Percentiles rank a stretch among this genome's conserved stretches.
Conservation (phyloP, 1,139 yeast species). For the Suhomyces yuchorum region DNA sequence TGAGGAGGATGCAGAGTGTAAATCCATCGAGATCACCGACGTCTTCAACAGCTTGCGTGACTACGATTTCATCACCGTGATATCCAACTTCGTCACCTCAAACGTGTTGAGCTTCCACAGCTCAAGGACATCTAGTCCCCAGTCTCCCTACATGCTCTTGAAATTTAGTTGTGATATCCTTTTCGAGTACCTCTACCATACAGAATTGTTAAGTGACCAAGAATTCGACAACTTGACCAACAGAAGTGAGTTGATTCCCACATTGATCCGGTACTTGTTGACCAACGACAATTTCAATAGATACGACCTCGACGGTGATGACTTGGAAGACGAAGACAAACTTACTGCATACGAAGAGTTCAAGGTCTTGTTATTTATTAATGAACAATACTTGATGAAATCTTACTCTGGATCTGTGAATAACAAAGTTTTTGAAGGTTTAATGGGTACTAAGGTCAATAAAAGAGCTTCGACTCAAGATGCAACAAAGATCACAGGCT, state of each 20-base stretch:
- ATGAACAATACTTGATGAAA: constrained; percentile 83
- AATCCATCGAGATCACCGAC: constrained; percentile 19
- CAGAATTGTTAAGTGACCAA: constrained; percentile 35
- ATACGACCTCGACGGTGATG: constrained; percentile 38
- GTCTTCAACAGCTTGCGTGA: constrained; percentile 36
- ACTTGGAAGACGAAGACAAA: constrained; percentile 60
- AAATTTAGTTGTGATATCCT: constrained; percentile 47
- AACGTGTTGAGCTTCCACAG: constrained; percentile 25
- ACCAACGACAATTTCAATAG: constrained; percentile 48
- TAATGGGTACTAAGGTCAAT: constrained; percentile 24
- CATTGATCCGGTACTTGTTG: constrained; percentile 55
- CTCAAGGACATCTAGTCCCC: constrained; percentile 14
- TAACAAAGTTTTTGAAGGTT: constrained; percentile 53
- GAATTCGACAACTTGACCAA: constrained; percentile 37
- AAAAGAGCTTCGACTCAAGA: constrained; percentile 17
- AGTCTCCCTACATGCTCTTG: constrained; percentile 35
- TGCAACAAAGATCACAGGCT: constrained; percentile 34
- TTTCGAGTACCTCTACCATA: constrained; percentile 45
- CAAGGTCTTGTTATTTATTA: constrained; percentile 70
- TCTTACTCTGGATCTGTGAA: constrained; percentile 38
- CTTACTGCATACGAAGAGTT: constrained; percentile 70
- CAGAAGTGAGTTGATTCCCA: constrained; percentile 31
- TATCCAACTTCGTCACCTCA: constrained; percentile 39
- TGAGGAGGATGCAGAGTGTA: constrained; percentile 11
- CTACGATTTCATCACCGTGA: constrained; percentile 49